Conservation (phyloP, 805 yeast species). For the Saccharomycopsis selenospora region DNA sequence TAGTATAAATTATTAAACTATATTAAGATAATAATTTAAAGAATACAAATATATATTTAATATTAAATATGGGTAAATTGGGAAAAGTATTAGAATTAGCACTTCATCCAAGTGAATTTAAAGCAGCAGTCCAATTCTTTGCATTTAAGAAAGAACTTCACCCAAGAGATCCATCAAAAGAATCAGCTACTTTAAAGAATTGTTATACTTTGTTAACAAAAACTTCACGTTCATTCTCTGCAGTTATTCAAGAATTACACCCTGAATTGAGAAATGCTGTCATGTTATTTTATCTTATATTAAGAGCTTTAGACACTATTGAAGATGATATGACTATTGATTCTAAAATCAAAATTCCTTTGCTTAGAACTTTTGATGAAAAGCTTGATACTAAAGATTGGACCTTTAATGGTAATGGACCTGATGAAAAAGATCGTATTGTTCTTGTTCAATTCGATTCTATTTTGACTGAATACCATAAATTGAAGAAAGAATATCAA, state of each 20-base stretch:
- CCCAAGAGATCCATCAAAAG: constrained; percentile 38
- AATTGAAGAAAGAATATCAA: constrained; percentile 67
- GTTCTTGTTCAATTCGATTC: constrained; percentile 75
- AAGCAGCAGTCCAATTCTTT: constrained; percentile 56
- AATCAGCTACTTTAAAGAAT: constrained; percentile 40
- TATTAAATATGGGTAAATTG: constrained; percentile 33
- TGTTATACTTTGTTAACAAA: constrained; percentile 60
- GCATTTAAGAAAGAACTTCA: constrained; percentile 48
- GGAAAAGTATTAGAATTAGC: constrained; percentile 54
- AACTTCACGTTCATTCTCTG: constrained; percentile 90
- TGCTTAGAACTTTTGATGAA: constrained; percentile 59
- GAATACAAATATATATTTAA: too few relatives aligned
- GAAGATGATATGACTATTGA: constrained; percentile 93
- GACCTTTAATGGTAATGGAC: constrained; percentile 71
- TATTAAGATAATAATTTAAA: too few relatives aligned
- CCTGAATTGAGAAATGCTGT: constrained; percentile 81
- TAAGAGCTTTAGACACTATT: constrained; percentile 89
- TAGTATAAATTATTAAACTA: too few relatives aligned
- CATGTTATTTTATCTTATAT: constrained; percentile 75
- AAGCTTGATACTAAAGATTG: constrained; percentile 62
- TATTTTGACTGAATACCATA: constrained; percentile 64
- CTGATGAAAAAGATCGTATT: constrained; percentile 71
- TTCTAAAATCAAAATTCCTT: constrained; percentile 62
- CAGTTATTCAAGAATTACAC: constrained; percentile 83
- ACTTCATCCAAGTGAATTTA: constrained; percentile 65